phyloP scores from a whole-genome alignment of 1,284 basidiomycete genomes.

The Xerocomus nothofagi region DNA sequence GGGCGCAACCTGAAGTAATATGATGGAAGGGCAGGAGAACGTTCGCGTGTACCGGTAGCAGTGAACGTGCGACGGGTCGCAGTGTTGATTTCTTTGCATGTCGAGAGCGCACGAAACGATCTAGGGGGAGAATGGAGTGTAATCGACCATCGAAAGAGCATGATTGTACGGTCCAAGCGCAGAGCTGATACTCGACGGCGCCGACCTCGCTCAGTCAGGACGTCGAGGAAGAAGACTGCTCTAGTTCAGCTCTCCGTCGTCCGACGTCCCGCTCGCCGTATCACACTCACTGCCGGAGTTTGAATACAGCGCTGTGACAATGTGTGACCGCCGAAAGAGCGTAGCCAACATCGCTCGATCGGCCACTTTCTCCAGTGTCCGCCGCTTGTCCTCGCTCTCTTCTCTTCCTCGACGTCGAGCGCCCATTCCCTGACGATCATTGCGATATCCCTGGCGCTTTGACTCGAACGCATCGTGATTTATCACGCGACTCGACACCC shows the following conservation, averaged over 20 bases:
- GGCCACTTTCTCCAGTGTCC: conserved; percentile 1
- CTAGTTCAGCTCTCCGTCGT: too few relatives aligned
- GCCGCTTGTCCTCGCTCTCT: conserved; percentile 1
- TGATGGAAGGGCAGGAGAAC: conserved; percentile 10
- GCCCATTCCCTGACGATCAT: conserved; percentile 2
- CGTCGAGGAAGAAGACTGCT: too few relatives aligned
- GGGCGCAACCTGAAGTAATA: conserved; percentile 27
- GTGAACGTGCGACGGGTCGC: conserved; percentile 10
- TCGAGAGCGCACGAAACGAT: conserved; percentile 3
- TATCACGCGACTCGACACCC: conserved; percentile 21
- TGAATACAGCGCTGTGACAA: too few relatives aligned
- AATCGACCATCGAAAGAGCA: conserved; percentile 19
- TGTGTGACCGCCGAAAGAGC: too few relatives aligned
- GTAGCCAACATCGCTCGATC: conserved; percentile 4
- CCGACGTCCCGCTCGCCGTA: too few relatives aligned
- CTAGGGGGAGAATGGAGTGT: conserved; percentile 5
- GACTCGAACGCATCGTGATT: conserved; percentile 9
- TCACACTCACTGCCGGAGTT: too few relatives aligned
- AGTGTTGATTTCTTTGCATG: not conserved
- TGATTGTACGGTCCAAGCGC: conserved; percentile 6
- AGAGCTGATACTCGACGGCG: too few relatives aligned
- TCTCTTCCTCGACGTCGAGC: conserved; percentile 9
- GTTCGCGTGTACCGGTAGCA: conserved; percentile 3
- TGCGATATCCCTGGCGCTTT: conserved; percentile 4
- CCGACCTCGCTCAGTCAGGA: too few relatives aligned